Evolutionary conservation across 1,284 basidiomycete genomes (phyloP).

Genomic region (Mycena sp.): DNA sequence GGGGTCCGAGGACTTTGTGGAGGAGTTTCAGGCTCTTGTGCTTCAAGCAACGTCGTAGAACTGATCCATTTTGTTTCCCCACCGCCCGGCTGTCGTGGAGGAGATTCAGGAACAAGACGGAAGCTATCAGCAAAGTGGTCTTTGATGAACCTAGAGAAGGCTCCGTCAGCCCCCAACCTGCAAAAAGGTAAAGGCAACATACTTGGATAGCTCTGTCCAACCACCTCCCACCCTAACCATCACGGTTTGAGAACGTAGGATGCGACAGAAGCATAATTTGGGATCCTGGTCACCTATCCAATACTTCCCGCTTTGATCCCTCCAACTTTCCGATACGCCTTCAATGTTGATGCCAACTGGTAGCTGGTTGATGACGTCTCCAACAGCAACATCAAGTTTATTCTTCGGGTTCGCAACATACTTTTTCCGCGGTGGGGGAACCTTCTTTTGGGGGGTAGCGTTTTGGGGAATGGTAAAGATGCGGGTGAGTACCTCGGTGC

Average conservation of each 20-base stretch:
- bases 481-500: constrained; percentile 65
- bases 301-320: constrained; percentile 92
- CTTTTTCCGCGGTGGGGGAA: constrained; percentile 58
- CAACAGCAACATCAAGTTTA: constrained; percentile 92
- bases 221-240: constrained; percentile 96
- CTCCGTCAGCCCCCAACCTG: constrained; percentile 17
- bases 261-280: constrained; percentile 91
- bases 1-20: constrained; percentile 69
- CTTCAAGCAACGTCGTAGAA: constrained; percentile 73
- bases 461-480: constrained; percentile 51
- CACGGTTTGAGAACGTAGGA: constrained; percentile 90
- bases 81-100: constrained; percentile 54
- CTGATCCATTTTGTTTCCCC: constrained; percentile 84
- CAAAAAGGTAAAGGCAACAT: constrained; percentile 39
- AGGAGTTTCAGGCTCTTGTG: constrained; percentile 52
- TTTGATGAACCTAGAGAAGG: constrained; percentile 74
- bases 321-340: constrained; percentile 85
- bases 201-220: constrained; percentile 93
- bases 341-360: constrained; percentile 87
- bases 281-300: constrained; percentile 93
- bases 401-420: constrained; percentile 90
- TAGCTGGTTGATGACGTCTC: constrained; percentile 89
- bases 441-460: constrained; percentile 56
- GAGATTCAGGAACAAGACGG: constrained; percentile 66
- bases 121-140: constrained; percentile 87